Evolutionary conservation across 345 rosid genomes (phyloP).

Genomic region (Salix caprea): DNA sequence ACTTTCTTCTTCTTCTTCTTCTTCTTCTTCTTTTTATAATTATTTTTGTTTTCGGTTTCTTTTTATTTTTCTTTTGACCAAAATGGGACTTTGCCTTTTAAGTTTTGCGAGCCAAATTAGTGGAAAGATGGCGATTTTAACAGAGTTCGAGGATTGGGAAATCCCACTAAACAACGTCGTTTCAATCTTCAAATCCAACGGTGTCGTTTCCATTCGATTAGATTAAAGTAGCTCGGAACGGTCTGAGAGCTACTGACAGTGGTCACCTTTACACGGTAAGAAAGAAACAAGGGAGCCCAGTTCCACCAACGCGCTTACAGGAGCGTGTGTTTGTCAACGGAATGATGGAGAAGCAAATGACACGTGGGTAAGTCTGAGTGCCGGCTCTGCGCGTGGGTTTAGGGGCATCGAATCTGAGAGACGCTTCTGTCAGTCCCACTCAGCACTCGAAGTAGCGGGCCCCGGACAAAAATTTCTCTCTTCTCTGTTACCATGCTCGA

Average conservation of each 20-base stretch:
- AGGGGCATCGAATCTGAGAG: slow-evolving; percentile 22
- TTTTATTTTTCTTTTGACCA: not conserved
- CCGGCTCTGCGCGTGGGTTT: slow-evolving; percentile 14
- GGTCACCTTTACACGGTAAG: slow-evolving; percentile 33
- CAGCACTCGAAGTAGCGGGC: slow-evolving; percentile 38
- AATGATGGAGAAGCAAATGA: not conserved
- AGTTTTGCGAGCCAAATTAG: slow-evolving; percentile 19
- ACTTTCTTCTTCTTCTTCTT: not conserved
- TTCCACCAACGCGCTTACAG: slow-evolving; percentile 11
- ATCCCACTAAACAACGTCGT: slow-evolving; percentile 32
- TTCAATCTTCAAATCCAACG: not conserved
- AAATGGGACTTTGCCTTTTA: not conserved
- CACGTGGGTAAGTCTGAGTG: not conserved
- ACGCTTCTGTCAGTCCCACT: slow-evolving; percentile 38
- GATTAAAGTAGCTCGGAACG: not conserved
- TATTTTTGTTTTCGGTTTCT: not conserved
- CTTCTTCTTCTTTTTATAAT: not conserved
- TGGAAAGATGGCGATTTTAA: slow-evolving; percentile 14
- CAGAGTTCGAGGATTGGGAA: slow-evolving; percentile 6
- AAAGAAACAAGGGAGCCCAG: not conserved
- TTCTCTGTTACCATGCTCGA: not conserved
- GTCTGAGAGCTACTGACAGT: slow-evolving; percentile 34
- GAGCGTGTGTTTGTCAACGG: slow-evolving; percentile 19
- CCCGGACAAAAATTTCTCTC: slow-evolving; percentile 31
- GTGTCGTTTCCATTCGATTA: not conserved